Conservation (phyloP, 2,329 filamentous ascomycete genomes). For the Cladobotryum protrusum region DNA sequence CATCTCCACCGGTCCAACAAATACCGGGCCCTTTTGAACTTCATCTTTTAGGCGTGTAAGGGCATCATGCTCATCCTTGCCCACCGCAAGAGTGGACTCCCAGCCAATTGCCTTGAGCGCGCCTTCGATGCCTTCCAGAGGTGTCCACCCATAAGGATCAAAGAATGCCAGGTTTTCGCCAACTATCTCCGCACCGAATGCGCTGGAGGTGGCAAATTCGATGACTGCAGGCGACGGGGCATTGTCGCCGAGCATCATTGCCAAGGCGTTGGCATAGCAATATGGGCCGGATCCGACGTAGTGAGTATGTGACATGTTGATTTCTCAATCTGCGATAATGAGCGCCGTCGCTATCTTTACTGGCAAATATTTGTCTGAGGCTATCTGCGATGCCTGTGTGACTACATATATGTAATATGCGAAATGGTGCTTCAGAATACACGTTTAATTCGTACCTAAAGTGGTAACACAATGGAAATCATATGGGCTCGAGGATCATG, state of each 20-base stretch:
- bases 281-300: constrained; percentile 17
- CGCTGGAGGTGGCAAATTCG: constrained; percentile 15
- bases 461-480: no score
- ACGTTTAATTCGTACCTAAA: no score
- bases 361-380: neutral
- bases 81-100: constrained; percentile 8
- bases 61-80: constrained; percentile 12
- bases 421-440: no score
- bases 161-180: constrained; percentile 14
- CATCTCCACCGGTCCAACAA: constrained; percentile 17
- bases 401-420: no score
- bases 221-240: constrained; percentile 13
- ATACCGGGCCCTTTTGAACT: constrained; percentile 12
- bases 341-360: neutral
- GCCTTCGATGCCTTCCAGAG: constrained; percentile 9
- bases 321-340: neutral
- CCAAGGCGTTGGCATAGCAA: constrained; percentile 16
- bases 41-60: constrained; percentile 9
- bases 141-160: constrained; percentile 16
- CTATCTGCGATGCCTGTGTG: neutral
- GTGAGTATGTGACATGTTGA: constrained; percentile 6
- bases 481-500: no score
- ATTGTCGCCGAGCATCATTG: constrained; percentile 13
- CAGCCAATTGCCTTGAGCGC: constrained; percentile 13
- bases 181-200: constrained; percentile 17